These are phyloP conservation scores for Auricularia sp. DNA, from an alignment of 768 basidiomycete genomes.

Conservation along the genomic window DNA sequence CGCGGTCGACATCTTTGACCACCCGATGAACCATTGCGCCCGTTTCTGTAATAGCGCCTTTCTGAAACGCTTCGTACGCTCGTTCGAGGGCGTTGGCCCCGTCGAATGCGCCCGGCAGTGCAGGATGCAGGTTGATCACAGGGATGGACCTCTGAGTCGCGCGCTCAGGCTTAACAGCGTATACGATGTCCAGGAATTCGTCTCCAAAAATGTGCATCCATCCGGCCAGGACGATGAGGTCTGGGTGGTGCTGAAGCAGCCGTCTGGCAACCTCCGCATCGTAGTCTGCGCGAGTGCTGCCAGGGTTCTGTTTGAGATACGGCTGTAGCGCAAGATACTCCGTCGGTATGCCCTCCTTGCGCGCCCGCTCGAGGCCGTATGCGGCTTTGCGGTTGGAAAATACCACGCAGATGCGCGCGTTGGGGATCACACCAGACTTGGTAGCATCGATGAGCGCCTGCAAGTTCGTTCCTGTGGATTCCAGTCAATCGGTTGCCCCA, in stretches of 20 bases:
- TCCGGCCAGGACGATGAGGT: constrained; percentile 89
- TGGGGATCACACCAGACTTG: constrained; percentile 61
- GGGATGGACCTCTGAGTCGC: constrained; percentile 38
- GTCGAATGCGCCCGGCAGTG: constrained; percentile 91
- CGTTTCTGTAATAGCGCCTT: constrained; percentile 64
- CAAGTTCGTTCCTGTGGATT: constrained; percentile 72
- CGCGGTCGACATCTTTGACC: constrained; percentile 86
- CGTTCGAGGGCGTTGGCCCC: constrained; percentile 86
- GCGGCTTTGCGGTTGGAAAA: constrained; percentile 89
- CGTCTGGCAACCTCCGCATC: constrained; percentile 69
- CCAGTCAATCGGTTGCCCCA: constrained; percentile 1
- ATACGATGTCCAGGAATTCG: constrained; percentile 60
- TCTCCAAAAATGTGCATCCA: constrained; percentile 97
- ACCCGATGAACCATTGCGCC: constrained; percentile 95
- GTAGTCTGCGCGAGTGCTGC: constrained; percentile 72
- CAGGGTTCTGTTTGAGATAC: constrained; percentile 60
- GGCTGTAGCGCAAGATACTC: constrained; percentile 77
- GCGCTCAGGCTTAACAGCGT: constrained; percentile 8
- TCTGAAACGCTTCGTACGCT: constrained; percentile 81
- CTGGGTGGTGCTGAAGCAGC: constrained; percentile 55
- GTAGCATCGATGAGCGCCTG: constrained; percentile 91
- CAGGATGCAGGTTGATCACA: constrained; percentile 95
- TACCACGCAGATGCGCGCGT: constrained; percentile 66
- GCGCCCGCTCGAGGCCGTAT: constrained; percentile 78
- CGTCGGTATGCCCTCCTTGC: constrained; percentile 62